Evolutionary conservation across 2,329 filamentous ascomycete species (phyloP).

Genomic region (Myriosclerotinia scirpicola): DNA sequence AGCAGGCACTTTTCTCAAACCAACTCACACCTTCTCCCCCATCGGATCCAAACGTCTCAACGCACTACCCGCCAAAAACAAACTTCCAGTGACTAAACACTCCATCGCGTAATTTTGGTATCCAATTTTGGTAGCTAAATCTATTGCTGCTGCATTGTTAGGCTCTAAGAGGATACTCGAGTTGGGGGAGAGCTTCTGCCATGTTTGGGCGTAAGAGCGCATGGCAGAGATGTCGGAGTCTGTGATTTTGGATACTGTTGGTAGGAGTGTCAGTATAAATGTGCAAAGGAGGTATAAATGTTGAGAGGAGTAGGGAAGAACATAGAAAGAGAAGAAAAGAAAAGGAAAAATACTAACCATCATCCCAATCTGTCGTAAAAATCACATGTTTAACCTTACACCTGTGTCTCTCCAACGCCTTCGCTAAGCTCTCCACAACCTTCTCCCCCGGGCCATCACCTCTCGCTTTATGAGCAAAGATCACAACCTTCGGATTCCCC

Average conservation of each 20-base stretch:
- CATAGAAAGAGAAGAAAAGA: fast-evolving
- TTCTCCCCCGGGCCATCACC: slow-evolving; percentile 15
- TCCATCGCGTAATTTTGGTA: slow-evolving; percentile 33
- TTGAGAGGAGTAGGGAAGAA: no score
- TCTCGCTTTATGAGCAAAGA: slow-evolving; percentile 26
- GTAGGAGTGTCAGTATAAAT: not conserved
- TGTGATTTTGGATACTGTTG: slow-evolving; percentile 8
- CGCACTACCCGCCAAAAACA: slow-evolving; percentile 58
- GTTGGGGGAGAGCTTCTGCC: slow-evolving; percentile 27
- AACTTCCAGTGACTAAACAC: slow-evolving; percentile 57
- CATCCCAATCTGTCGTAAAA: slow-evolving; percentile 27
- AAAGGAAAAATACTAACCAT: slow-evolving; percentile 20
- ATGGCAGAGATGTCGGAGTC: slow-evolving; percentile 18
- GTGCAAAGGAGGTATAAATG: fast-evolving
- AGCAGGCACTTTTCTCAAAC: no score
- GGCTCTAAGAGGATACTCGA: slow-evolving; percentile 44
- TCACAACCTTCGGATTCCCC: slow-evolving; percentile 23
- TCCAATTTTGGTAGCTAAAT: slow-evolving; percentile 45
- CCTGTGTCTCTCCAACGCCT: slow-evolving; percentile 21
- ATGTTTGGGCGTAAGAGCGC: slow-evolving; percentile 27
- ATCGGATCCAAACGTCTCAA: slow-evolving; percentile 15
- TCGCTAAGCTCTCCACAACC: slow-evolving; percentile 23
- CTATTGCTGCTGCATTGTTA: slow-evolving; percentile 56
- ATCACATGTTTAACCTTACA: slow-evolving; percentile 29
- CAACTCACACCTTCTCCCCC: not conserved